These are phyloP conservation scores for Myxozyma neotropica DNA, from an alignment of 805 yeast genomes.

Conservation along the genomic window DNA sequence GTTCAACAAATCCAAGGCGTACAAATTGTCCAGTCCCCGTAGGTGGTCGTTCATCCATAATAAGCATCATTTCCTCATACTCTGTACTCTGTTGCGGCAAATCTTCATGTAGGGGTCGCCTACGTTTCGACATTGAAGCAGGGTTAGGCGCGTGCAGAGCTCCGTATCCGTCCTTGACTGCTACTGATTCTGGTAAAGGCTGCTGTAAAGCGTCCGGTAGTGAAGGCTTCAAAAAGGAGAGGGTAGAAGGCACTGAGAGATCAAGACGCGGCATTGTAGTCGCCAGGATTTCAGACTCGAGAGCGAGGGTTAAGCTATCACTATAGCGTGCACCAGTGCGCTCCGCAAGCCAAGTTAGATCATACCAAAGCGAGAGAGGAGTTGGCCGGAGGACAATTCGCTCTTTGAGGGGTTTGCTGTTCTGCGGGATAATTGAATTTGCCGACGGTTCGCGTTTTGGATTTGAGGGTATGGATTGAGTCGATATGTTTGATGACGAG, in stretches of 20 bases:
- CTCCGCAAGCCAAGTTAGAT: constrained; percentile 64
- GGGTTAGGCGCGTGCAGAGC: constrained; percentile 37
- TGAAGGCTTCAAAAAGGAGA: neutral
- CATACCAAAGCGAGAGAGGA: constrained; percentile 78
- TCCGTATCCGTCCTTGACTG: constrained; percentile 10
- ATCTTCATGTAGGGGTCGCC: constrained; percentile 65
- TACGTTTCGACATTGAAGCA: constrained; percentile 21
- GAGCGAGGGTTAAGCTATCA: constrained; percentile 73
- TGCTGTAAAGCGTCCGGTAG: neutral
- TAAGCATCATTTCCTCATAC: constrained; percentile 86
- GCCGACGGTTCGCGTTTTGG: neutral
- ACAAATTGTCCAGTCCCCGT: constrained; percentile 66
- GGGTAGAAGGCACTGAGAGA: constrained; percentile 53
- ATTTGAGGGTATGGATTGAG: neutral
- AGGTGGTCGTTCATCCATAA: constrained; percentile 55
- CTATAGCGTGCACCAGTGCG: constrained; percentile 74
- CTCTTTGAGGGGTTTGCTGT: constrained; percentile 64
- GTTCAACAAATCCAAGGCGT: constrained; percentile 86
- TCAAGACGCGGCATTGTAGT: constrained; percentile 78
- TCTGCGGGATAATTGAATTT: neutral
- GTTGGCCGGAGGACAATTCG: constrained; percentile 80
- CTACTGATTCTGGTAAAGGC: constrained; percentile 1
- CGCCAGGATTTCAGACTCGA: constrained; percentile 86
- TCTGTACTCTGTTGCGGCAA: constrained; percentile 70
- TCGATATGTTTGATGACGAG: neutral